Evolutionary conservation across 768 basidiomycete genomes (phyloP).

Genomic region (Sporobolomyces roseus): DNA sequence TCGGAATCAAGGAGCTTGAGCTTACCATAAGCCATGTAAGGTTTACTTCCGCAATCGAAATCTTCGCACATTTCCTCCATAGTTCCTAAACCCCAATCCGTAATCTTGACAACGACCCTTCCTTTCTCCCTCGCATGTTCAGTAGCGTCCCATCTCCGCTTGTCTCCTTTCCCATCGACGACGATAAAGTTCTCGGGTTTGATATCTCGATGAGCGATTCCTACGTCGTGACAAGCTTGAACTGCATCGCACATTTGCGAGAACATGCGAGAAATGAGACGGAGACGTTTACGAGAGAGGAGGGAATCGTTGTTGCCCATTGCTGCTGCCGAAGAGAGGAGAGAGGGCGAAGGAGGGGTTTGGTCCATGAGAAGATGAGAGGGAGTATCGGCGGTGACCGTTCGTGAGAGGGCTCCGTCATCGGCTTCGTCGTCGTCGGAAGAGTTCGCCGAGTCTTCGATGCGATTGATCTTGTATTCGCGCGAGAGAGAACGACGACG

Average conservation of each 20-base stretch:
- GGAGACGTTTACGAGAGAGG: constrained; percentile 79
- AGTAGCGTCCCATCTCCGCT: constrained; percentile 18
- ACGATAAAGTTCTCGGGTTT: constrained; percentile 99
- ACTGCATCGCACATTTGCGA: constrained; percentile 98
- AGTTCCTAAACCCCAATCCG: constrained; percentile 94
- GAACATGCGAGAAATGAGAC: constrained; percentile 95
- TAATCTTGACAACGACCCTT: constrained; percentile 90
- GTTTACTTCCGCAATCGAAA: constrained; percentile 97
- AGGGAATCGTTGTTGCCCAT: constrained; percentile 65
- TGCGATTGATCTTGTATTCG: constrained; percentile 5
- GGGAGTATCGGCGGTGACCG: constrained; percentile 46
- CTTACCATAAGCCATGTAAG: constrained; percentile 96
- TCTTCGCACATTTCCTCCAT: constrained; percentile 82
- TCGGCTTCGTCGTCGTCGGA: constrained; percentile 27
- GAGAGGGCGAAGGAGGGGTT: constrained; percentile 88
- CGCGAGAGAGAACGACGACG: constrained; percentile 8
- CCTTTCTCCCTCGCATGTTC: constrained; percentile 55
- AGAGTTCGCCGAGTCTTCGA: not conserved
- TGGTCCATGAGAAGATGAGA: constrained; percentile 42
- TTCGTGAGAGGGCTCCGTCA: constrained; percentile 44
- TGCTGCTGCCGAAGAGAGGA: constrained; percentile 63
- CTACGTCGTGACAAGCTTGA: constrained; percentile 82
- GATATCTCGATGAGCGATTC: constrained; percentile 94
- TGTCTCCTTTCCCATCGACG: constrained; percentile 63
- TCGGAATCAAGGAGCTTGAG: constrained; percentile 23